A percentile compares a stretch with the other conserved stretches of the same genome.
Evolutionary conservation across 2,329 filamentous ascomycete genomes (phyloP).

Genomic region (Aspergillus amoenus): DNA sequence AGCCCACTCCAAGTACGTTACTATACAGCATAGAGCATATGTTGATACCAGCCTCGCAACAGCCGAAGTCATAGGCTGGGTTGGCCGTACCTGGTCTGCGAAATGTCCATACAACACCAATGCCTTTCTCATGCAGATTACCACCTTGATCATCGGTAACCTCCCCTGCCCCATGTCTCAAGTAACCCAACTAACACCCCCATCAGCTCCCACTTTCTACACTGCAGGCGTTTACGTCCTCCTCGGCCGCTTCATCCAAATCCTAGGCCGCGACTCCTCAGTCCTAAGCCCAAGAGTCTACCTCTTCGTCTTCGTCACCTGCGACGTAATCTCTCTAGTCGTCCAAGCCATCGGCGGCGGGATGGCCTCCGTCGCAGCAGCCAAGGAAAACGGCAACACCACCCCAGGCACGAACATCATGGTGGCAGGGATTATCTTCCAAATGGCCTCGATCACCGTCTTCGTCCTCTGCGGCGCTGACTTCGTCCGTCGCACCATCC

Average conservation of each 20-base stretch:
- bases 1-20: not conserved
- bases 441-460: constrained; percentile 55
- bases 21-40: not conserved
- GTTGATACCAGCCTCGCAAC: not conserved
- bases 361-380: constrained; percentile 47
- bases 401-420: constrained; percentile 50
- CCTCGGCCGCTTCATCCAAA: constrained; percentile 48
- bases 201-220: constrained; percentile 49
- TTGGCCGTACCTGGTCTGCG: constrained; percentile 49
- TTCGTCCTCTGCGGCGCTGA: constrained; percentile 51
- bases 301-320: constrained; percentile 53
- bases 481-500: constrained; percentile 45
- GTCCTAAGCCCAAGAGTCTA: constrained; percentile 46
- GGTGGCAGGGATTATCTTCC: constrained; percentile 58
- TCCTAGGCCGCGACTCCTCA: constrained; percentile 46
- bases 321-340: constrained; percentile 55
- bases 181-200: not conserved
- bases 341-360: constrained; percentile 59
- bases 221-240: constrained; percentile 53
- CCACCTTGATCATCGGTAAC: constrained; percentile 39
- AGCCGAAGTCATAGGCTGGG: constrained; percentile 51
- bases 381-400: constrained; percentile 47
- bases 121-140: constrained; percentile 54
- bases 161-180: not conserved
- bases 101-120: constrained; percentile 50